A percentile compares a stretch with the other conserved stretches of the same genome.
Evolutionary conservation across 352 stramenopile genomes (phyloP).

Genomic region (Phytophthora crassamura): DNA sequence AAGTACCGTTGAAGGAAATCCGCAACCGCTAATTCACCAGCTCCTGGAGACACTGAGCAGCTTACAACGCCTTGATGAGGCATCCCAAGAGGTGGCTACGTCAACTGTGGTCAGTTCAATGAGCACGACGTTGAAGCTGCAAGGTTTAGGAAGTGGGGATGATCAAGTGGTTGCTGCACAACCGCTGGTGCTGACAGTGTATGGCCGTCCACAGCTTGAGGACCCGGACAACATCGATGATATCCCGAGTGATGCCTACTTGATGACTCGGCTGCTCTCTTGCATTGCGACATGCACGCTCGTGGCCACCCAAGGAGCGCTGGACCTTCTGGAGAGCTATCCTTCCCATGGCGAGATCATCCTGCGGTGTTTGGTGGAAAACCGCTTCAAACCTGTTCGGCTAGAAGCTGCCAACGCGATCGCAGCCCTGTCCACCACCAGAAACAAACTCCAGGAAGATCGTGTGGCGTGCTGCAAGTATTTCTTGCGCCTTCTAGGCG

Average conservation of each 20-base stretch:
- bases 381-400: slow-evolving; percentile 53
- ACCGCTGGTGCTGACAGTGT: slow-evolving; percentile 40
- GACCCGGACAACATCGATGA: slow-evolving; percentile 56
- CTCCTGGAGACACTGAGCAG: slow-evolving; percentile 50
- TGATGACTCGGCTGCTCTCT: slow-evolving; percentile 63
- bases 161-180: slow-evolving; percentile 16
- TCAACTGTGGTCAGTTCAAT: background rate
- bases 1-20: slow-evolving; percentile 24
- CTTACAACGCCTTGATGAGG: slow-evolving; percentile 38
- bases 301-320: slow-evolving; percentile 32
- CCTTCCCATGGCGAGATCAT: slow-evolving; percentile 48
- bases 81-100: slow-evolving; percentile 7
- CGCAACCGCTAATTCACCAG: slow-evolving; percentile 46
- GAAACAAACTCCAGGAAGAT: slow-evolving; percentile 54
- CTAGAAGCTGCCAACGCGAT: slow-evolving; percentile 56
- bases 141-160: slow-evolving; percentile 8
- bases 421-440: slow-evolving; percentile 48
- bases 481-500: slow-evolving; percentile 59
- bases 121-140: slow-evolving; percentile 2
- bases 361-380: slow-evolving; percentile 54
- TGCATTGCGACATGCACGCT: slow-evolving; percentile 55
- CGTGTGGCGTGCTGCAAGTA: slow-evolving; percentile 52
- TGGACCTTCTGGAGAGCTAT: slow-evolving; percentile 50
- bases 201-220: slow-evolving; percentile 45
- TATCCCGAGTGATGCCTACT: slow-evolving; percentile 58